phyloP scores from a whole-genome alignment of 495 filamentous ascomycete species.

The Cairneyella variabilis region DNA sequence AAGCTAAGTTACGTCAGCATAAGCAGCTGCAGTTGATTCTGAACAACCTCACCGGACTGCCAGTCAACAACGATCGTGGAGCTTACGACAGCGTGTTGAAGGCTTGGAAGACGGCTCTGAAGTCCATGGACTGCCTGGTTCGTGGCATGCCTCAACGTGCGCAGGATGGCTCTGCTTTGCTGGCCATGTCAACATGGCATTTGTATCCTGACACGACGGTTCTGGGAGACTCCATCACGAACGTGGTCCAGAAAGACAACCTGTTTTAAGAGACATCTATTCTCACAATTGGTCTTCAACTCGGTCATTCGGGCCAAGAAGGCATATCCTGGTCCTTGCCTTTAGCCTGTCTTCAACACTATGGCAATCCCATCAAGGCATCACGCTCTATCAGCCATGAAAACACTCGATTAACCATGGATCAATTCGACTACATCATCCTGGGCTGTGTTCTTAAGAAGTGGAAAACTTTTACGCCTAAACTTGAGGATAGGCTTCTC shows the following conservation, averaged over 20 bases:
- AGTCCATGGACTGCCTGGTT: conserved; percentile 11
- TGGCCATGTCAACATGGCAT: conserved; percentile 36
- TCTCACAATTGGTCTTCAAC: neutral
- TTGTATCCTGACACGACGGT: conserved; percentile 34
- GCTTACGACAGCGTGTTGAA: conserved; percentile 29
- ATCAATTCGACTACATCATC: no score
- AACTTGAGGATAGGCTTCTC: no score
- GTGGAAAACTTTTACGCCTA: no score
- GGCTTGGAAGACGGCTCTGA: conserved; percentile 20
- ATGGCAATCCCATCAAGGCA: no score
- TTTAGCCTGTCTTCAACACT: neutral
- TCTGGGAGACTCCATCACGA: no score
- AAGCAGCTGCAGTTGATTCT: conserved; percentile 16
- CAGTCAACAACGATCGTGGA: conserved; percentile 18
- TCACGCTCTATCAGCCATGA: no score
- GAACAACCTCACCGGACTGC: neutral
- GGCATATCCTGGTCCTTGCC: neutral
- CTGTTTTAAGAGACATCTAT: no score
- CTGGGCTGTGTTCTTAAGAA: no score
- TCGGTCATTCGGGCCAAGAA: neutral
- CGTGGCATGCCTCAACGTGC: conserved; percentile 24
- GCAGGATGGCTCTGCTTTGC: conserved; percentile 24
- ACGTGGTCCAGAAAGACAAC: no score
- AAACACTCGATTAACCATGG: no score
- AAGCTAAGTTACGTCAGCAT: conserved; percentile 15